Conservation (phyloP, 805 yeast species). For the Saccharomyces kudriavzevii region DNA sequence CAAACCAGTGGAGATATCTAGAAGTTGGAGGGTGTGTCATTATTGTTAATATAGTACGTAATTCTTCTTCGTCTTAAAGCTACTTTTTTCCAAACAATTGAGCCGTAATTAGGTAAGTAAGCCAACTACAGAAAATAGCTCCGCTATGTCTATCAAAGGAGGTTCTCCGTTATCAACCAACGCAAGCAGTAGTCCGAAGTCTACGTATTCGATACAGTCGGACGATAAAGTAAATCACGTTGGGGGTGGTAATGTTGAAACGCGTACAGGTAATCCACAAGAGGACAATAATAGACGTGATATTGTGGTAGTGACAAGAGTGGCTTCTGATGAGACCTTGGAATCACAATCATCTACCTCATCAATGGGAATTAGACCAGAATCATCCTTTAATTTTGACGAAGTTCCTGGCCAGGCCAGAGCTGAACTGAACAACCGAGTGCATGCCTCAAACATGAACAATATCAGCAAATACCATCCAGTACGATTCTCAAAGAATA, state of each 20-base stretch:
- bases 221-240: not conserved
- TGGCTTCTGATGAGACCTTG: conserved; percentile 7
- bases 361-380: conserved; percentile 11
- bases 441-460: not conserved
- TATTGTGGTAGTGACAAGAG: conserved; percentile 5
- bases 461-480: not conserved
- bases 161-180: not conserved
- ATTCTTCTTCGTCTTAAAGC: not conserved
- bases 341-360: not conserved
- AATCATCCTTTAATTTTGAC: conserved; percentile 4
- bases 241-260: not conserved
- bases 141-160: not conserved
- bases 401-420: not conserved
- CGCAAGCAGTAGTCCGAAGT: not conserved
- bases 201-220: not conserved
- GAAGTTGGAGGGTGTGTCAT: not conserved
- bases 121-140: not conserved
- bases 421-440: not conserved
- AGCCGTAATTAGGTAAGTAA: not conserved
- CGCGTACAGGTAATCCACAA: not conserved
- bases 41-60: not conserved
- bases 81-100: not conserved
- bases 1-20: not conserved
- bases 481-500: not conserved
- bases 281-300: not conserved